Conservation (phyloP, 495 filamentous ascomycete genomes). For the Glarea lozoyensis region DNA sequence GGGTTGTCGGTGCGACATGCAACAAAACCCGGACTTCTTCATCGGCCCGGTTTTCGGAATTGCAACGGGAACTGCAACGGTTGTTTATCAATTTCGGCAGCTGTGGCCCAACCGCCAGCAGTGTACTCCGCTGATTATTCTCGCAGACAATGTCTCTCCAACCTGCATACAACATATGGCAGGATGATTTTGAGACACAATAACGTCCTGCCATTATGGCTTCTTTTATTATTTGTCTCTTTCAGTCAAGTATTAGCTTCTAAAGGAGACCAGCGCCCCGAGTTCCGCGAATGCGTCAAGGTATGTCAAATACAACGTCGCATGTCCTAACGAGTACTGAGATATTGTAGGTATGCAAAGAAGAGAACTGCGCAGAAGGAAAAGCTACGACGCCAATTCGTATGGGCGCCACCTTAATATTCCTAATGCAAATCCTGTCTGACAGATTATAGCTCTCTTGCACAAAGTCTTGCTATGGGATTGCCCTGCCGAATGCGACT, state of each 20-base stretch:
- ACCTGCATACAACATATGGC: too few relatives aligned
- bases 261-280: conserved; percentile 75
- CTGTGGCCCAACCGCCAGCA: too few relatives aligned
- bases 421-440: conserved; percentile 4
- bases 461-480: conserved; percentile 66
- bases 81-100: too few relatives aligned
- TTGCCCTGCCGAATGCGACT: conserved; percentile 92
- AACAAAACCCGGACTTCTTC: too few relatives aligned
- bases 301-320: conserved; percentile 37
- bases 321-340: conserved; percentile 5
- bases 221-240: conserved; percentile 8
- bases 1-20: conserved; percentile 5
- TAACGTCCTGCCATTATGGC: conserved; percentile 3
- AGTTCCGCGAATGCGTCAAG: conserved; percentile 82
- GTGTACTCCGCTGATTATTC: too few relatives aligned
- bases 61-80: too few relatives aligned
- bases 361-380: conserved; percentile 61
- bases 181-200: conserved; percentile 21
- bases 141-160: too few relatives aligned
- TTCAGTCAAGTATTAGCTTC: conserved; percentile 50
- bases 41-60: too few relatives aligned
- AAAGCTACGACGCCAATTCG: conserved; percentile 50
- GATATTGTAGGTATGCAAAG: conserved; percentile 60
- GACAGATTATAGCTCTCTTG: conserved; percentile 43
- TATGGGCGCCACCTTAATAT: conserved; percentile 6